These are phyloP conservation scores for Exophiala sp. DNA, from an alignment of 2,329 filamentous ascomycete genomes.

Conservation along the genomic window DNA sequence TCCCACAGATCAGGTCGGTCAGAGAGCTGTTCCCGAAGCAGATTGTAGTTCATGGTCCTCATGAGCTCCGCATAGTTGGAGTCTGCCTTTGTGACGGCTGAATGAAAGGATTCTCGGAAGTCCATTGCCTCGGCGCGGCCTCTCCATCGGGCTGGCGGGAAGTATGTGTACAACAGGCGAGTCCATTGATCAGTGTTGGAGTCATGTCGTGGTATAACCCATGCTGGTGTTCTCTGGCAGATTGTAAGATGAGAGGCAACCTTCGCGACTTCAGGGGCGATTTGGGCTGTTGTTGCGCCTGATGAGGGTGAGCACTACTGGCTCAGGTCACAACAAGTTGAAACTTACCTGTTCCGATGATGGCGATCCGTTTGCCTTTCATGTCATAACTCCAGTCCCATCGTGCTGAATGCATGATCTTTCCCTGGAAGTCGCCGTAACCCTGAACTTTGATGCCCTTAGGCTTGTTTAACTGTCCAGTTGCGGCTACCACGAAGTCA, in stretches of 20 bases:
- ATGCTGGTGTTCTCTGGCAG: constrained; percentile 59
- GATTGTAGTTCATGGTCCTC: constrained; percentile 34
- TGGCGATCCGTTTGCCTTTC: constrained; percentile 51
- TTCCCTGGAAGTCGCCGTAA: constrained; percentile 29
- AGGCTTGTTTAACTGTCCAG: constrained; percentile 57
- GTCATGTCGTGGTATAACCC: constrained; percentile 55
- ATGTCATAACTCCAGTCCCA: constrained; percentile 53
- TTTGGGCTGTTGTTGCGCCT: constrained; percentile 58
- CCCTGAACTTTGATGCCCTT: constrained; percentile 33
- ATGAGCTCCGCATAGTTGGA: constrained; percentile 42
- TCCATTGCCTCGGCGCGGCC: constrained; percentile 43
- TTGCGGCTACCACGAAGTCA: constrained; percentile 56
- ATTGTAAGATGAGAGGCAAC: constrained; percentile 49
- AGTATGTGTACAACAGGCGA: constrained; percentile 45
- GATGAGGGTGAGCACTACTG: not conserved
- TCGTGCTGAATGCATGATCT: constrained; percentile 31
- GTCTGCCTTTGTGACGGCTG: constrained; percentile 39
- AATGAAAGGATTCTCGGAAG: constrained; percentile 43
- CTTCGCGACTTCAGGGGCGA: constrained; percentile 55
- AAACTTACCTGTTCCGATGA: constrained; percentile 54
- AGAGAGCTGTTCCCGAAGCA: constrained; percentile 48
- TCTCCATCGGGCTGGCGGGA: constrained; percentile 51
- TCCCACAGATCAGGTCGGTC: constrained; percentile 51
- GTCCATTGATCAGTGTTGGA: constrained; percentile 42
- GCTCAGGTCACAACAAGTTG: constrained; percentile 5